Conservation (phyloP, 106 monocot genomes). For the Dendrobium catenatum region DNA sequence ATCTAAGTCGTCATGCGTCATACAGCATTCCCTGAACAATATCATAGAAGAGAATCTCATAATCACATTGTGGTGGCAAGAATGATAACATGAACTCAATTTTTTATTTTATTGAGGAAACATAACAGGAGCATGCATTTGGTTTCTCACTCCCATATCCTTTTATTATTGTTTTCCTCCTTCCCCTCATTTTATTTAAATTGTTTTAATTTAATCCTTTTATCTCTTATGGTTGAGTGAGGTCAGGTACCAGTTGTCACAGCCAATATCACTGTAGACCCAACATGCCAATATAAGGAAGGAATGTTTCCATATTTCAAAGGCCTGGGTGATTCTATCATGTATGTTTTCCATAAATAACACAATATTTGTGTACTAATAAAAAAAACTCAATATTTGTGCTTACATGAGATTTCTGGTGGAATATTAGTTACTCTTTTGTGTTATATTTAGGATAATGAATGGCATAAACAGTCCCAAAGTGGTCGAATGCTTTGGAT, state of each 20-base stretch:
- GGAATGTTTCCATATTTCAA: conserved; percentile 93
- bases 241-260: conserved; percentile 95
- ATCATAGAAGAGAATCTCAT: too few species aligned
- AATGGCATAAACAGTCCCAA: conserved; percentile 98
- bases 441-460: conserved; percentile 63
- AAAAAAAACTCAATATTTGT: neutral
- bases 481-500: conserved; percentile 88
- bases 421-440: neutral
- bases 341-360: conserved; percentile 24
- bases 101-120: too few species aligned
- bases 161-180: neutral
- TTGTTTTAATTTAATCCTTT: neutral
- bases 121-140: too few species aligned
- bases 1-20: too few species aligned
- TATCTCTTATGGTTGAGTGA: neutral
- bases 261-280: conserved; percentile 74
- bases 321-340: conserved; percentile 79
- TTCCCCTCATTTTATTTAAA: neutral
- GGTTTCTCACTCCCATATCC: neutral
- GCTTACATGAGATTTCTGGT: neutral
- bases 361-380: neutral
- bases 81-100: too few species aligned
- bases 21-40: too few species aligned
- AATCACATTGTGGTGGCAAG: too few species aligned
- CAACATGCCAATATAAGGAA: conserved; percentile 74